phyloP scores from a whole-genome alignment of 2,329 filamentous ascomycete species.

The Verticillium tricorpus region DNA sequence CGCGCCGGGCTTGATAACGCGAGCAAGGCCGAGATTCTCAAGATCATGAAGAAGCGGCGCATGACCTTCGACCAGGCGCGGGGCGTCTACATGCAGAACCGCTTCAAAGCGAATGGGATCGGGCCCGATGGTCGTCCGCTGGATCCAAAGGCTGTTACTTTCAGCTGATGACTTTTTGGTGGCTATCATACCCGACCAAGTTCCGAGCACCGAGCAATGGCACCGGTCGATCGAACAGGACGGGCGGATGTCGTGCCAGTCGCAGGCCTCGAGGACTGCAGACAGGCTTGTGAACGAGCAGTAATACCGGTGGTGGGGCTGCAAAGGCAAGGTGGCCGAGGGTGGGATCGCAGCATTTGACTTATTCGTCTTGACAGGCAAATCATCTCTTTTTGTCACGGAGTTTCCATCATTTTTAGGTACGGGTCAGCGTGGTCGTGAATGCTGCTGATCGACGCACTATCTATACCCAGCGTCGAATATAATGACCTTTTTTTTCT shows the following conservation, averaged over 20 bases:
- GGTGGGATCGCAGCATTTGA: background rate
- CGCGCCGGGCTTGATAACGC: slow-evolving; percentile 76
- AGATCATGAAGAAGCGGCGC: slow-evolving; percentile 82
- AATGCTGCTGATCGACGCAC: background rate
- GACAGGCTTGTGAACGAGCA: background rate
- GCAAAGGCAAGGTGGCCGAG: background rate
- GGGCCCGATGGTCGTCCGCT: slow-evolving; percentile 79
- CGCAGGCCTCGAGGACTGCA: background rate
- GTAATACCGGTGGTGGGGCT: background rate
- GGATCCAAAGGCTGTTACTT: slow-evolving; percentile 95
- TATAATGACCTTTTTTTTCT: background rate
- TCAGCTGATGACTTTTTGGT: slow-evolving; percentile 53
- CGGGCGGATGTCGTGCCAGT: background rate
- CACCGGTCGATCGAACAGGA: background rate
- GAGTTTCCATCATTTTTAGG: background rate
- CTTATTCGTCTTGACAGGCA: background rate
- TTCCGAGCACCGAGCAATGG: background rate
- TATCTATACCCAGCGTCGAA: background rate
- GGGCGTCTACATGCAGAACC: slow-evolving; percentile 76
- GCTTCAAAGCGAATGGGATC: slow-evolving; percentile 84
- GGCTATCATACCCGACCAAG: background rate
- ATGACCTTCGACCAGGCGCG: slow-evolving; percentile 90
- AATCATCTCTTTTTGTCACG: background rate
- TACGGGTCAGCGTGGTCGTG: too few species aligned
- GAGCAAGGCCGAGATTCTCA: slow-evolving; percentile 76